Percentiles rank a stretch among this genome's conserved stretches.
phyloP scores from a whole-genome alignment of 2,329 filamentous ascomycete species.

The Alternaria conjuncta region DNA sequence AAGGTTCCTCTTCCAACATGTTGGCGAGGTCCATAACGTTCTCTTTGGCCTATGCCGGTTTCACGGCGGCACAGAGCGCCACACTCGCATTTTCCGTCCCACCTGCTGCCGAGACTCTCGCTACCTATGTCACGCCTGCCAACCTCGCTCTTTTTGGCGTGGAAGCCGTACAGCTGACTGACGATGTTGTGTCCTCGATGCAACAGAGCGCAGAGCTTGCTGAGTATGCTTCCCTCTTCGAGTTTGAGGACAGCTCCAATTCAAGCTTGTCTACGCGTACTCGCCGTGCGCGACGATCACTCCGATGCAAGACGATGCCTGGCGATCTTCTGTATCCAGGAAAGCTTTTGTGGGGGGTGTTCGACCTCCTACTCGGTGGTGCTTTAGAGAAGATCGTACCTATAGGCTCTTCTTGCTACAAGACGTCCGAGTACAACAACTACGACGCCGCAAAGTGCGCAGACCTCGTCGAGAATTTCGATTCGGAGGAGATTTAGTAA shows the following conservation, averaged over 20 bases:
- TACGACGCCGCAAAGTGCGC: constrained; percentile 35
- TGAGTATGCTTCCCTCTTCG: constrained; percentile 41
- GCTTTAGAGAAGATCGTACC: constrained; percentile 36
- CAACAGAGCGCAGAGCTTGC: constrained; percentile 21
- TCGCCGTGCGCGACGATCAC: constrained; percentile 16
- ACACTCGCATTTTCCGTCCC: constrained; percentile 25
- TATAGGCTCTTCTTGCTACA: constrained; percentile 38
- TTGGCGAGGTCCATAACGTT: constrained; percentile 18
- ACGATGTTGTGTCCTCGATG: constrained; percentile 28
- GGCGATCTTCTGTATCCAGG: constrained; percentile 34
- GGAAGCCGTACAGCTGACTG: constrained; percentile 35
- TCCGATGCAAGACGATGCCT: constrained; percentile 38
- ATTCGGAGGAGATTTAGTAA: constrained; percentile 30
- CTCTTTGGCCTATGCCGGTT: constrained; percentile 19
- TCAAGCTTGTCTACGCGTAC: constrained; percentile 10
- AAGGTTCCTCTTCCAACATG: constrained; percentile 20
- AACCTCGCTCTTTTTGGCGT: constrained; percentile 27
- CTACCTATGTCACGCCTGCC: constrained; percentile 23
- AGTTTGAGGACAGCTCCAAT: constrained; percentile 39
- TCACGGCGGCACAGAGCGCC: constrained; percentile 24
- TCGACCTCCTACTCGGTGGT: constrained; percentile 31
- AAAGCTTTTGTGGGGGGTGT: constrained; percentile 26
- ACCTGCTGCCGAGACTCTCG: constrained; percentile 35
- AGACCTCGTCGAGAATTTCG: constrained; percentile 22
- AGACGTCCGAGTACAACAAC: constrained; percentile 34